phyloP scores from a whole-genome alignment of 2,329 filamentous ascomycete species.

The Fusarium poae region DNA sequence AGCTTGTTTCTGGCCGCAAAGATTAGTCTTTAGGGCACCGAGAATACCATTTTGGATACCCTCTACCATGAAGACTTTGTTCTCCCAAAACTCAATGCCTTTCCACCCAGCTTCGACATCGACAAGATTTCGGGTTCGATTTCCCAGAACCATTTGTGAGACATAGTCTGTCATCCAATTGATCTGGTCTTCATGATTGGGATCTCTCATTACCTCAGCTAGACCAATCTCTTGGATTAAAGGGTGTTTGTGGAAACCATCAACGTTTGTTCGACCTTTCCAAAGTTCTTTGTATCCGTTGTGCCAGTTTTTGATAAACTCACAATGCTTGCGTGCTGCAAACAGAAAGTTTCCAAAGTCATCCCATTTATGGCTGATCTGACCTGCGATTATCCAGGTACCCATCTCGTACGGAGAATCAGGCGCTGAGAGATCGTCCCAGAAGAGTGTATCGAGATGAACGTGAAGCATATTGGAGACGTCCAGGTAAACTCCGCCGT shows the following conservation, averaged over 20 bases:
- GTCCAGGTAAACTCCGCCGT: slow-evolving; percentile 61
- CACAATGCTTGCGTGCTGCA: slow-evolving; percentile 56
- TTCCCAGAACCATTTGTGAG: slow-evolving; percentile 54
- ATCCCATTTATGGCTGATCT: slow-evolving; percentile 52
- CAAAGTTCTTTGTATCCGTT: slow-evolving; percentile 54
- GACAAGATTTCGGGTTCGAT: slow-evolving; percentile 52
- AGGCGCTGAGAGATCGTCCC: slow-evolving; percentile 56
- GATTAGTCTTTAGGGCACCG: slow-evolving; percentile 50
- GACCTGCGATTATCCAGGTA: slow-evolving; percentile 52
- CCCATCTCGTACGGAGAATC: slow-evolving; percentile 53
- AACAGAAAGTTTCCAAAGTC: slow-evolving; percentile 60
- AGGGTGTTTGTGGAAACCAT: slow-evolving; percentile 51
- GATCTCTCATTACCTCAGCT: slow-evolving; percentile 46
- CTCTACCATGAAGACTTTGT: slow-evolving; percentile 52
- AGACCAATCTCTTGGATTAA: slow-evolving; percentile 52
- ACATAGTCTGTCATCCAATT: slow-evolving; percentile 54
- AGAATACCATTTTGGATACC: slow-evolving; percentile 41
- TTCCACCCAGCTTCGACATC: slow-evolving; percentile 51
- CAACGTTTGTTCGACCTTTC: slow-evolving; percentile 51
- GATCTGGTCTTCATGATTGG: slow-evolving; percentile 36
- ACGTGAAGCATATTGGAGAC: slow-evolving; percentile 58
- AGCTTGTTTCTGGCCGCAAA: slow-evolving; percentile 48
- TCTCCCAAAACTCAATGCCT: slow-evolving; percentile 52
- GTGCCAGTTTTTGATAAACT: slow-evolving; percentile 61
- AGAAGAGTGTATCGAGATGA: slow-evolving; percentile 58